A percentile compares a stretch with the other conserved stretches of the same genome.
phyloP scores from a whole-genome alignment of 257 asterid genomes.

The Solanum paucissectum region DNA sequence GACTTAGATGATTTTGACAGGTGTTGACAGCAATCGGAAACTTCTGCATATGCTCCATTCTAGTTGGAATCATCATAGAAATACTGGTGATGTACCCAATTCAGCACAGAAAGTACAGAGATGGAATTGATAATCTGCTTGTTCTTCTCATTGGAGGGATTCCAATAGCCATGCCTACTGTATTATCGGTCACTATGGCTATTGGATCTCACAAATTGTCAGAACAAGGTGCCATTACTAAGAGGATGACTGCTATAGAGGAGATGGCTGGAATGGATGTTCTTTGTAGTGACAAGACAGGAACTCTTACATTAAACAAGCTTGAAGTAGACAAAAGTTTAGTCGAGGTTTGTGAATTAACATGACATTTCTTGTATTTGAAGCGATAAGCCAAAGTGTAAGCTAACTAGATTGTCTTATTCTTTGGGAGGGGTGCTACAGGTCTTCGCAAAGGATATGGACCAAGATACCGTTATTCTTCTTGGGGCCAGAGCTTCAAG shows the following conservation, averaged over 20 bases:
- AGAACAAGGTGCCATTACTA: conserved; percentile 77
- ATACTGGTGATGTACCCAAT: conserved; percentile 49
- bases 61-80: conserved; percentile 49
- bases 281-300: conserved; percentile 76
- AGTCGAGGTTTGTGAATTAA: conserved; percentile 32
- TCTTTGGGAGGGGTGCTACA: background rate
- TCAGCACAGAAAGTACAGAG: conserved; percentile 40
- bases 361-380: background rate
- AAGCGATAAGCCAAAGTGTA: background rate
- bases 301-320: conserved; percentile 69
- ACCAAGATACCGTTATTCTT: conserved; percentile 26
- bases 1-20: conserved; percentile 11
- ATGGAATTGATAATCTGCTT: conserved; percentile 55
- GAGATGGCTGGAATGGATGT: conserved; percentile 95
- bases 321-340: conserved; percentile 52
- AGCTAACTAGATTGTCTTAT: background rate
- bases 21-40: conserved; percentile 78
- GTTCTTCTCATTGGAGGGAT: conserved; percentile 70
- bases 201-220: conserved; percentile 75
- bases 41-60: conserved; percentile 76
- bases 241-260: conserved; percentile 84
- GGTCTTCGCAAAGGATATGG: conserved; percentile 32
- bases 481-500: conserved; percentile 41
- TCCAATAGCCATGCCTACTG: conserved; percentile 88
- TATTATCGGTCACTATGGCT: conserved; percentile 75